Conservation (phyloP, 768 basidiomycete species). For the Mrakia blollopis region DNA sequence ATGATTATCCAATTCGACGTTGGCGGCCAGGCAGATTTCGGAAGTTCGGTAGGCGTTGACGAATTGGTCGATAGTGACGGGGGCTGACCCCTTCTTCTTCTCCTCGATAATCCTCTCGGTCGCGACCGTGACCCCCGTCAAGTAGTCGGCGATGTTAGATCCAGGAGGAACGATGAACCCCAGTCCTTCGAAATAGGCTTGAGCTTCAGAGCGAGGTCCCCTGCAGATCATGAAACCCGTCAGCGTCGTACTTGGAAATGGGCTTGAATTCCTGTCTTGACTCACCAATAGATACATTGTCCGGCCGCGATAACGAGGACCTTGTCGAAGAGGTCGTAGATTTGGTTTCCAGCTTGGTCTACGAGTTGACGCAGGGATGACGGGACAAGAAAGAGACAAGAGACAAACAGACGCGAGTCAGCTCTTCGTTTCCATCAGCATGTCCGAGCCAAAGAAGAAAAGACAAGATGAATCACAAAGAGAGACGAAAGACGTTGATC, state of each 20-base stretch:
- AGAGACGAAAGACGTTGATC: constrained; percentile 49
- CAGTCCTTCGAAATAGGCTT: constrained; percentile 50
- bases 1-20: constrained; percentile 54
- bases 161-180: constrained; percentile 51
- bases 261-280: no score
- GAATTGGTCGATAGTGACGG: constrained; percentile 60
- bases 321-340: constrained; percentile 33
- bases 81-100: constrained; percentile 21
- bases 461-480: constrained; percentile 43
- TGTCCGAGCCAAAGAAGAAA: no score
- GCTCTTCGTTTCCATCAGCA: no score
- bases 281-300: constrained; percentile 52
- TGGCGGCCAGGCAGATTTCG: constrained; percentile 48
- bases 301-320: constrained; percentile 39
- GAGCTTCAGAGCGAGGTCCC: constrained; percentile 40
- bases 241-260: no score
- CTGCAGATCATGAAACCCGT: not conserved
- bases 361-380: no score
- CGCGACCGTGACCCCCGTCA: constrained; percentile 58
- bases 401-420: not conserved
- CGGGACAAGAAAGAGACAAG: no score
- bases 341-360: constrained; percentile 34
- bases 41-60: constrained; percentile 60
- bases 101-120: constrained; percentile 75
- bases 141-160: constrained; percentile 53